Base-by-base conservation (phyloP, 345 rosid species). In the Citrus mangshanensis region DNA sequence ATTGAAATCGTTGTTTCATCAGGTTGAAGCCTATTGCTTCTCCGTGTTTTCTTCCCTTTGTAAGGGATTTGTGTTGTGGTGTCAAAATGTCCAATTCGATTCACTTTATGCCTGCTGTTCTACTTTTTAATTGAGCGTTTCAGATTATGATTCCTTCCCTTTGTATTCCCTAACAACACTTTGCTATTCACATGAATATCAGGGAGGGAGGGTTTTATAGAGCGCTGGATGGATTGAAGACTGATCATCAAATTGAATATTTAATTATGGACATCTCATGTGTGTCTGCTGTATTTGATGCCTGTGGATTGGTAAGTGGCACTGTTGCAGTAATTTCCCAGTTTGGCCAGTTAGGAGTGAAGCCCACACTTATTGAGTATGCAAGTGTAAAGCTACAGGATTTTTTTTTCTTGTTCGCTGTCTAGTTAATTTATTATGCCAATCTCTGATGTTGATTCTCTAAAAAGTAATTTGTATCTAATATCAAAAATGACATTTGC, bases 141-240 rank as follows among this genome's bases (percentile, higher is more conserved):
- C 4, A 6, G 3, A 28, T 60, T 2, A 61, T 74, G 46, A 63
- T 46, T 16, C 25, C 18, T 4, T 21, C 2, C 46, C 46, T 30
- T 4, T 64, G 32, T 28, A 65, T 54, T 68, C 59, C 62, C 58
- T 16, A 42, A 54, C 5, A 35, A 10, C 21, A 30, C 40, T 46
- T 9, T 46, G 3, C 24, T 49, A 28, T 28, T 64, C 19, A 46
- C 32, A 61, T 30, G 34, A 74, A 42, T 62, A 37, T 61, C 19
- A 74, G 81, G 84, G 28, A 60, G 35, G 61, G 68, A 69, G 25
- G 68, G 73, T 30, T 55, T 67, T 37, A 46, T 42, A 42, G 9
- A 66, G 9, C 1, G 24, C 70, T 54, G 62, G 80, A 68, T 72
- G 77, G 78, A 61, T 25, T 28, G 69, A 76, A 63, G 79, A 54